Conservation (phyloP, 305 asterid genomes). For the Fraxinus xanthoxyloides region DNA sequence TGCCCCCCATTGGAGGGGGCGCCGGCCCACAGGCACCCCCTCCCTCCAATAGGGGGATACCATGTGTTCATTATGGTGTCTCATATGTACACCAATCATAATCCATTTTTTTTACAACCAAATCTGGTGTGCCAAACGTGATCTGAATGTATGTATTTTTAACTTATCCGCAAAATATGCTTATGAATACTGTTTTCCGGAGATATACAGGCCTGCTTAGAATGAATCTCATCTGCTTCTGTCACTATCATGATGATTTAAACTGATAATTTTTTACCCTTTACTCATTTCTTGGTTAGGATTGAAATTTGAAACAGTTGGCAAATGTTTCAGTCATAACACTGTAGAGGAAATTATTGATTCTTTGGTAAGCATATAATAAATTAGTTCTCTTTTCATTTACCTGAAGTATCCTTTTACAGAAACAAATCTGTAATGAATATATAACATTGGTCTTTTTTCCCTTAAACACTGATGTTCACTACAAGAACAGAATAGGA, state of each 20-base stretch:
- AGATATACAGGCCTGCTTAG: constrained; percentile 1
- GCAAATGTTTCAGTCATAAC: constrained; percentile 87
- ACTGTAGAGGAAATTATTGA: constrained; percentile 90
- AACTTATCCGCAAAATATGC: neutral
- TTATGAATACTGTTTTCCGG: constrained; percentile 2
- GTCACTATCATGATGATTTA: constrained; percentile 3
- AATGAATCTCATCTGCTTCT: neutral
- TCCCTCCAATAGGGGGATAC: no score
- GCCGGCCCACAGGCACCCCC: no score
- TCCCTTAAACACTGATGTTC: neutral
- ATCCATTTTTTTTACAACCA: neutral
- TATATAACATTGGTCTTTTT: neutral
- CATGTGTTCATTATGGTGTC: no score
- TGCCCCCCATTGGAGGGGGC: no score
- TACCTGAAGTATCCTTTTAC: neutral
- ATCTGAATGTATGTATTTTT: neutral
- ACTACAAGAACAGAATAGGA: neutral
- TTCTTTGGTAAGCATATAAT: constrained; percentile 62
- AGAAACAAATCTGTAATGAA: neutral
- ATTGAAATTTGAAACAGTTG: constrained; percentile 53
- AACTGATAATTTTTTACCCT: constrained; percentile 24
- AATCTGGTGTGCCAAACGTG: neutral
- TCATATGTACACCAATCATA: no score
- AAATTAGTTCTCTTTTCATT: neutral
- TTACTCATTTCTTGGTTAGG: constrained; percentile 44